A percentile compares a stretch with the other conserved stretches of the same genome.
These are phyloP conservation scores for Iberis pinnata DNA, from an alignment of 345 rosid species.

Conservation along the genomic window DNA sequence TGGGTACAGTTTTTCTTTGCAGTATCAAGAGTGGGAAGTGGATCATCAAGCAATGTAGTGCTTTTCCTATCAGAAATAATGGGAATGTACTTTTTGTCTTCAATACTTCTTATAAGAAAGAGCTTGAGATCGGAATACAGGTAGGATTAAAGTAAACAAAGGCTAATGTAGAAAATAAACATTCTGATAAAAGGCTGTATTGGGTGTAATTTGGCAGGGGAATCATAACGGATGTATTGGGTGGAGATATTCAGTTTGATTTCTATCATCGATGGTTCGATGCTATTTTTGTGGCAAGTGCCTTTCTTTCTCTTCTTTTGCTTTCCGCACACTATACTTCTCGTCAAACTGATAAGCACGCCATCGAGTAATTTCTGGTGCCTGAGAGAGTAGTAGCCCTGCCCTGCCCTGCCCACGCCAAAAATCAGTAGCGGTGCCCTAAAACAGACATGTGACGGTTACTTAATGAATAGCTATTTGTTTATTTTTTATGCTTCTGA, in stretches of 20 bases:
- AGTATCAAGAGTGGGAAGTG: slow-evolving; percentile 96
- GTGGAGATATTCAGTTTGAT: slow-evolving; percentile 96
- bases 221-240: slow-evolving; percentile 91
- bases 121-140: slow-evolving; percentile 91
- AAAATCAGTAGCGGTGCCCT: too few relatives aligned
- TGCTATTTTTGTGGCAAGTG: slow-evolving; percentile 90
- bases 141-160: slow-evolving; percentile 28
- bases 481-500: too few relatives aligned
- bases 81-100: slow-evolving; percentile 98
- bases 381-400: too few relatives aligned
- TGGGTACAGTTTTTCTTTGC: slow-evolving; percentile 91
- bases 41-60: slow-evolving; percentile 95
- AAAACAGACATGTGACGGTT: too few relatives aligned
- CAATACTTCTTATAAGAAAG: slow-evolving; percentile 91
- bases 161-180: not conserved
- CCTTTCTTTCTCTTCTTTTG: slow-evolving; percentile 86
- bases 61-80: slow-evolving; percentile 92
- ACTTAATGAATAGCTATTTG: too few relatives aligned
- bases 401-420: too few relatives aligned
- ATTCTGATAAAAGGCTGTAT: not conserved
- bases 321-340: slow-evolving; percentile 94
- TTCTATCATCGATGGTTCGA: slow-evolving; percentile 97
- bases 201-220: slow-evolving; percentile 44
- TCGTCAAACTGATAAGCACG: slow-evolving; percentile 88
- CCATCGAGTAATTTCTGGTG: slow-evolving; percentile 72